Evolutionary conservation across 192 early-diverging fungal species (phyloP), one percentile per base, ranked within the genome.

Genomic region (Entomortierella chlamydospora): DNA sequence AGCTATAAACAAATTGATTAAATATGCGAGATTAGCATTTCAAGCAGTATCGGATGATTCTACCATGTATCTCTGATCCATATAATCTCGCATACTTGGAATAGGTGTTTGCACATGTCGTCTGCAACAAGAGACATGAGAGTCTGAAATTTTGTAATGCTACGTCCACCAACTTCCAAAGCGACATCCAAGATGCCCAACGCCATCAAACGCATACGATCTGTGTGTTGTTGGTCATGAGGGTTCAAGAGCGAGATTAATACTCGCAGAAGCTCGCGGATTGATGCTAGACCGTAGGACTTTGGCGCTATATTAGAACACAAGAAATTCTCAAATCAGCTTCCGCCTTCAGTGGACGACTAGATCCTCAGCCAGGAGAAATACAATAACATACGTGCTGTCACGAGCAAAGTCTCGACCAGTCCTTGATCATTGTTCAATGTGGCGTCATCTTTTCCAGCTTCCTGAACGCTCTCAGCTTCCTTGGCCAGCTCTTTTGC

Each of bases 191-290:
- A 83, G 29, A 98, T 91, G n/a, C 91, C 89, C 23, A 99, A 85
- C 17, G 97, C 94, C 83, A 98, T 88, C 39, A 96, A 81, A 17
- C 98, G 87, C 89, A 98, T 93, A 0, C 95, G 91, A 79, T 99
- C 98, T 0, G 95, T 98, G 82, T 98, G 97, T 62, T 93, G 91
- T 65, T 92, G 84, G 62, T 98, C 95, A 25, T 90, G 89, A 15
- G 97, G 97, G 81, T 99, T 95, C 29, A 95, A 86, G 11, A 99
- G 83, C 7, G 94, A 93, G 23, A 96, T 92, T 6, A 99, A 85
- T 0, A 98, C 98, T 0, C 98, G 90, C 17, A 98, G 74, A 15
- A 98, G 87, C 82, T 99, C 98, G 31, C 92, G 85, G 41, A 95
- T 94, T 1, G 97, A 91, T 9, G 97, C 95, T 23, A 97, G 78